Base-by-base conservation (phyloP, 495 filamentous ascomycete genomes). In the Platismatia glauca region DNA sequence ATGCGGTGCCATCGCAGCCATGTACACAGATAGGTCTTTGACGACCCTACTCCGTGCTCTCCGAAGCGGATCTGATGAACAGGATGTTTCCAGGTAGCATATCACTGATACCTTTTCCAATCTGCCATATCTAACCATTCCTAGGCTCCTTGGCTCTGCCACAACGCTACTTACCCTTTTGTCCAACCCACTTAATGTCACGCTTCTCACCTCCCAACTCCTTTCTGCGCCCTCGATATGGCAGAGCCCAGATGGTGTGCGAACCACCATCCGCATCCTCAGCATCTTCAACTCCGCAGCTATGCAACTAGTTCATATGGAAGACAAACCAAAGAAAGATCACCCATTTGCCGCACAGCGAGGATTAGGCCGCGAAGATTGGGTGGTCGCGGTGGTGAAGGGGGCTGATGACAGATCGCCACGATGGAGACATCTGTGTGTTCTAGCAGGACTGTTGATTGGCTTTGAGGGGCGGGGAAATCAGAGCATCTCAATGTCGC, bases 241-340 rank as follows among this genome's bases (percentile, higher is more conserved):
- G 94, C 76, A 84, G 35, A 79, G 81, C 41, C 81, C 82, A 12
- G 84, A 92, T 64, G 86, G 86, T 52, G 78, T 98, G 38, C 81
- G 82, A 44, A 84, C 86, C 4, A 84, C 86, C 71, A 82, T 89
- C 66, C 86, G 86, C 65, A 82, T 94, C 66, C 81, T 97, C 65
- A 88, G 90, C 71, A 84, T 95, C 65, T 97, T 90, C 79, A 94
- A 95, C 71, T 87, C 87, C 16, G 90, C 94, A 58, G 84, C 88
- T 4, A 81, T 83, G 57, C 82, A 82, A 34, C 76, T 91, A 13
- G 76, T 84, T 60, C 75, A 78, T 39, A 79, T 82, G 61, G 80
- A 83, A 67, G 82, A 84, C 53, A 73, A 73, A 18, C 52, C 73
- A 71, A 58, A 73, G 72, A 18, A 72, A 43, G 59, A 41, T 67